A percentile compares a stretch with the other conserved stretches of the same genome.
Evolutionary conservation across 345 rosid genomes (phyloP).

Genomic region (Aquilaria yunnanensis): DNA sequence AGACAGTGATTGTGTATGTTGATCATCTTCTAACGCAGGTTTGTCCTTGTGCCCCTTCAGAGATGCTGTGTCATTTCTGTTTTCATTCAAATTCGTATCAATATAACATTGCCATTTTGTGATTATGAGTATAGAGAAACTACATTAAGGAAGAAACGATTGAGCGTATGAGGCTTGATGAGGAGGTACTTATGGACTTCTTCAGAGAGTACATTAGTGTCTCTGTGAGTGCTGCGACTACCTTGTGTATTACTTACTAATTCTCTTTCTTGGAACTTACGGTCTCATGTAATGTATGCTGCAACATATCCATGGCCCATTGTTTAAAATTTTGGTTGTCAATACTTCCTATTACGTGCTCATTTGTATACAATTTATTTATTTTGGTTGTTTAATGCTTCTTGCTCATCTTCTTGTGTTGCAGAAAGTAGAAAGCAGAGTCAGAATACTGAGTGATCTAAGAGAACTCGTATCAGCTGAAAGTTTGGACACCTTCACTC

Average conservation of each 20-base stretch:
- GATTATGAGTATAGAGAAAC: slow-evolving; percentile 52
- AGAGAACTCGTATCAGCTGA: slow-evolving; percentile 99
- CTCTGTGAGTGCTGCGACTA: slow-evolving; percentile 49
- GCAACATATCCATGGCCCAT: not conserved
- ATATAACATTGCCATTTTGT: slow-evolving; percentile 5
- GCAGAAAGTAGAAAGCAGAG: slow-evolving; percentile 93
- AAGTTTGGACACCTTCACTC: slow-evolving; percentile 92
- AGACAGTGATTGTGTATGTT: slow-evolving; percentile 74
- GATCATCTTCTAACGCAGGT: slow-evolving; percentile 96
- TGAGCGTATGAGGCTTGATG: slow-evolving; percentile 93
- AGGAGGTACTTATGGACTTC: slow-evolving; percentile 93
- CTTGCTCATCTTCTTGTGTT: slow-evolving; percentile 14
- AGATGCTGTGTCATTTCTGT: not conserved
- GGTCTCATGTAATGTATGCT: not conserved
- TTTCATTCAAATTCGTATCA: slow-evolving; percentile 2
- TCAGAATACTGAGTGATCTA: slow-evolving; percentile 81
- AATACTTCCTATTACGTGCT: too few relatives aligned
- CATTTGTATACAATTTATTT: not conserved
- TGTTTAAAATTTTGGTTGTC: not conserved
- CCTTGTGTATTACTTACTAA: not conserved
- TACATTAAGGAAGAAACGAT: slow-evolving; percentile 95
- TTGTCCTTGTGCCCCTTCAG: not conserved
- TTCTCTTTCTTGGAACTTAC: not conserved
- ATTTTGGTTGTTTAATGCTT: slow-evolving; percentile 1
- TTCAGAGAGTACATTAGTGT: slow-evolving; percentile 91